Evolutionary conservation across 1,284 basidiomycete genomes (phyloP).

Genomic region (Apiotrichum veenhuisii): DNA sequence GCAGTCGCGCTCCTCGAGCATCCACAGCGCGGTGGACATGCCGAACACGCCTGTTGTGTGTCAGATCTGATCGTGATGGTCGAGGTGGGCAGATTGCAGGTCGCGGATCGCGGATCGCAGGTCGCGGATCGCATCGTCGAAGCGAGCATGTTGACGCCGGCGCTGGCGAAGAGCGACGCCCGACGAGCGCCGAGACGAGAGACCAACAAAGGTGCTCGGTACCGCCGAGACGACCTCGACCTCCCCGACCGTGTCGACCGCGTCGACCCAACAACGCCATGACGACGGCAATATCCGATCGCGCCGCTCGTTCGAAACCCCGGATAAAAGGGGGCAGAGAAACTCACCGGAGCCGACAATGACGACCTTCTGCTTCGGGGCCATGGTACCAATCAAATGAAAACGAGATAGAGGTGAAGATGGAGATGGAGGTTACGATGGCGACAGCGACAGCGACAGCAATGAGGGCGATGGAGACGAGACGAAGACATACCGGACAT

Average conservation of each 20-base stretch:
- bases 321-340: too few species aligned
- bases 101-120: neutral
- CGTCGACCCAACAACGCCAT: too few species aligned
- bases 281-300: too few species aligned
- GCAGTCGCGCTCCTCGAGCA: conserved; percentile 38
- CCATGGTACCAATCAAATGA: neutral
- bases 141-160: neutral
- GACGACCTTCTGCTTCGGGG: conserved; percentile 18
- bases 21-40: conserved; percentile 47
- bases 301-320: too few species aligned
- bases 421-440: too few species aligned
- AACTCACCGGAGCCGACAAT: conserved; percentile 21
- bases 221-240: too few species aligned
- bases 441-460: too few species aligned
- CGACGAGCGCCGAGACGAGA: neutral
- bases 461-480: too few species aligned
- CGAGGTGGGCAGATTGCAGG: neutral
- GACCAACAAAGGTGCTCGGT: neutral
- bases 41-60: conserved; percentile 45
- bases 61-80: neutral
- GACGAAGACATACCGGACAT: too few species aligned
- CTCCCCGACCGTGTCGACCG: too few species aligned
- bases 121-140: neutral
- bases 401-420: too few species aligned
- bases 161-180: neutral